phyloP scores from a whole-genome alignment of 2,329 filamentous ascomycete genomes.

The Lachnellula hyalina region DNA sequence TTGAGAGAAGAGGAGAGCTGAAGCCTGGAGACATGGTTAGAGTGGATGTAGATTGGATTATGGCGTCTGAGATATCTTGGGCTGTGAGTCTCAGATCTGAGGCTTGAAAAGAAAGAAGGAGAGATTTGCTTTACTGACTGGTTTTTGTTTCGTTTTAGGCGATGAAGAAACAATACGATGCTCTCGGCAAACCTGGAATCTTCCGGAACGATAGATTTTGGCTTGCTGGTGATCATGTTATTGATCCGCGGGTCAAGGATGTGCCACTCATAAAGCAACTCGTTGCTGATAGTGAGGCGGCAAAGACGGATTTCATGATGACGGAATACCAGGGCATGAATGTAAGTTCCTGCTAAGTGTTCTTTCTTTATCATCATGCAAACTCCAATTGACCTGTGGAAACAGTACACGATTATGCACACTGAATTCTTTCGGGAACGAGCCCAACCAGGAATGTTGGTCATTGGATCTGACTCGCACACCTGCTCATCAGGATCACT shows the following conservation, averaged over 20 bases:
- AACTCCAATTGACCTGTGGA: too few relatives aligned
- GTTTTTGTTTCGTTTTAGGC: conserved; percentile 24
- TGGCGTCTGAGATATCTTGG: conserved; percentile 41
- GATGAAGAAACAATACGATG: conserved; percentile 36
- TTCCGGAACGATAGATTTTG: conserved; percentile 46
- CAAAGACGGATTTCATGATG: conserved; percentile 38
- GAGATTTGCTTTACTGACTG: conserved; percentile 3
- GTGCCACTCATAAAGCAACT: conserved; percentile 33
- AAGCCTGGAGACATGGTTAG: conserved; percentile 38
- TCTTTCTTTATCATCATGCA: too few relatives aligned
- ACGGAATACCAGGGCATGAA: conserved; percentile 39
- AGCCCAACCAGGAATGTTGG: conserved; percentile 39
- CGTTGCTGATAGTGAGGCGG: conserved; percentile 34
- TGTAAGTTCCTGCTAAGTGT: neutral
- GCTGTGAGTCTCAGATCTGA: neutral
- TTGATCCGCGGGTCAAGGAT: conserved; percentile 39
- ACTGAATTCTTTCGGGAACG: conserved; percentile 42
- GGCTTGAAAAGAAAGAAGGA: conserved; percentile 10
- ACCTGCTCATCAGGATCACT: conserved; percentile 41
- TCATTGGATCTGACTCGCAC: conserved; percentile 42
- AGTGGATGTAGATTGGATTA: conserved; percentile 42
- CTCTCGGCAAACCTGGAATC: conserved; percentile 21
- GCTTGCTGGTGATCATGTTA: conserved; percentile 44
- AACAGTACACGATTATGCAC: conserved; percentile 31
- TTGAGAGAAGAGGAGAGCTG: conserved; percentile 25